phyloP scores from a whole-genome alignment of 1,284 basidiomycete species.

The Boletus putidus region DNA sequence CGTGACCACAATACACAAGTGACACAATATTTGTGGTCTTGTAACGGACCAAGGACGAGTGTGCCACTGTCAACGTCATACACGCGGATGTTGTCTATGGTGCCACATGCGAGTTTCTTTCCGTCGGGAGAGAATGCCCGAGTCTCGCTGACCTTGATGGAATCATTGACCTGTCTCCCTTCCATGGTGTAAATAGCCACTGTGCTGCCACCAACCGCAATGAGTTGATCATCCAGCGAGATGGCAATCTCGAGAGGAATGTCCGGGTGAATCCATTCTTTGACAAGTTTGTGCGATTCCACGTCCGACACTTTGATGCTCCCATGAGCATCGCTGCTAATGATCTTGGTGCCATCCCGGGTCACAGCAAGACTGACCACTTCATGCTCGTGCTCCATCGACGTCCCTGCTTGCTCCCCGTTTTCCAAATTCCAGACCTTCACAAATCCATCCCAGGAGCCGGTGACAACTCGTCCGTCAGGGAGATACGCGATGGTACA shows the following conservation, averaged over 20 bases:
- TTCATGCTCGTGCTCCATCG: neutral
- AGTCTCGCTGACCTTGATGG: too few species aligned
- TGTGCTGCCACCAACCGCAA: neutral
- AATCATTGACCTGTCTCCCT: neutral
- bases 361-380: neutral
- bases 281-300: neutral
- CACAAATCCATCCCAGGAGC: neutral
- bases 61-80: neutral
- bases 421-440: constrained; percentile 7
- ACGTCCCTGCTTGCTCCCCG: neutral
- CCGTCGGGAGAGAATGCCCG: constrained; percentile 9
- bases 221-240: constrained; percentile 10
- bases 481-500: neutral
- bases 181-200: neutral
- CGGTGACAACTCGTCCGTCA: neutral
- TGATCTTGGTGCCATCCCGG: constrained; percentile 1
- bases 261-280: neutral
- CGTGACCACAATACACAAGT: constrained; percentile 13
- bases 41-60: neutral
- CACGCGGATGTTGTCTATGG: neutral
- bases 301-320: constrained; percentile 9
- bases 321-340: neutral
- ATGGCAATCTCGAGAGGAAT: neutral
- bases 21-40: neutral
- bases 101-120: constrained; percentile 4